Evolutionary conservation across 495 filamentous ascomycete species (phyloP), one percentile per base, ranked within the genome.

Genomic region (Aspergillus indologenus): DNA sequence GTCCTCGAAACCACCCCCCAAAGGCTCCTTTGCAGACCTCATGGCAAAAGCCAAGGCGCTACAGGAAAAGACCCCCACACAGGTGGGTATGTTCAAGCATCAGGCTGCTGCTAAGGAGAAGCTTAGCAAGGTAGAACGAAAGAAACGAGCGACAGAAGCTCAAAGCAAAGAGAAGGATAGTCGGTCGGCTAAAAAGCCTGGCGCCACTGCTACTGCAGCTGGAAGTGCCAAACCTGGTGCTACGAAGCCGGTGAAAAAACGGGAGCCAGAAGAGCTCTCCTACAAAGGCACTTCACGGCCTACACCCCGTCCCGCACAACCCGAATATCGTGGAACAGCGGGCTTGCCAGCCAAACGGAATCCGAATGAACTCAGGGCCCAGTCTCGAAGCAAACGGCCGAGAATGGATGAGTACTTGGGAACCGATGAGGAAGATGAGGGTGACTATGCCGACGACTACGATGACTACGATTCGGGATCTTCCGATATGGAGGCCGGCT

Each of bases 401-500:
- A 69, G 73, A 15, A 65, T 66, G 57, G 66, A 82, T 50, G 77
- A 81, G 68, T 79, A 80, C 60, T 70, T 80, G 20, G 78, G 66
- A 7, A 80, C 75, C 5, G 78, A 78, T 58, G 79, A 79, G 54
- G 74, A 77, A 59, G 75, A 79, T 19, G 76, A 80, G 60, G 72
- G 77, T 7, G 71, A 80, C 0, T 75, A 72, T 60, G 66, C 65
- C 2, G 72, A 71, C 45, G 75, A 66, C 42, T 80, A 86, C 49
- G 79, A 85, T 45, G 80, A 82, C 51, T 79, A 79, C 53, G 83
- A 76, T 20, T 83, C 79, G 0, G 84, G 86, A 17, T 83, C 78
- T 3, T 85, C 83, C 14, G 86, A 85, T 58, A 89, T 89, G 86
- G 86, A 89, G 66, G 86, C 81, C 56, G 84, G 81, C 14, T 71